Conservation (phyloP, 345 rosid species). For the Linum lewisii region DNA sequence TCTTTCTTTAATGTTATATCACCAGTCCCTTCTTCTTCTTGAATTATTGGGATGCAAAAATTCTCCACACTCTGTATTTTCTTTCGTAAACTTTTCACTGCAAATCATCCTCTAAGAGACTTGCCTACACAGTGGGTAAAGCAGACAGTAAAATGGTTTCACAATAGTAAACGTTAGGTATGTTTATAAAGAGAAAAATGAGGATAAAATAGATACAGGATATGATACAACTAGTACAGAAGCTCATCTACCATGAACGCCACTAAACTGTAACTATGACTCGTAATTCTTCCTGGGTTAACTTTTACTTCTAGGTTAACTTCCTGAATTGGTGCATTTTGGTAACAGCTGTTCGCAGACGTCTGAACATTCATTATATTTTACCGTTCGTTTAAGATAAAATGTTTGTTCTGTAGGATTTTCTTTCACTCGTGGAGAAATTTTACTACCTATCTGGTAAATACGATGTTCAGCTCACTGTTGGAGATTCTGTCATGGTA, state of each 20-base stretch:
- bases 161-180: too few relatives aligned
- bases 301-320: not conserved
- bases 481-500: slow-evolving; percentile 96
- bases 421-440: slow-evolving; percentile 89
- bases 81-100: too few relatives aligned
- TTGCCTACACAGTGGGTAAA: not conserved
- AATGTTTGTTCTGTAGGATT: slow-evolving; percentile 45
- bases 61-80: not conserved
- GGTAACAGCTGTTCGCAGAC: too few relatives aligned
- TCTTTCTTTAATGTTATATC: not conserved
- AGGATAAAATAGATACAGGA: not conserved
- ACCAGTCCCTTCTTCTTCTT: not conserved
- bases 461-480: slow-evolving; percentile 75
- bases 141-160: not conserved
- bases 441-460: slow-evolving; percentile 84
- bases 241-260: not conserved
- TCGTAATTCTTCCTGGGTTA: not conserved
- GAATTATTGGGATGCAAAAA: too few relatives aligned
- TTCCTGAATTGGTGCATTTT: not conserved
- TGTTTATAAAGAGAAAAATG: too few relatives aligned
- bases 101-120: not conserved
- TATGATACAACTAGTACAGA: not conserved
- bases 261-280: not conserved
- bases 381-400: not conserved
- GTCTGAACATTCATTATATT: not conserved